These are phyloP conservation scores for Nidula microcarpa DNA, from an alignment of 768 basidiomycete genomes.

Conservation along the genomic window DNA sequence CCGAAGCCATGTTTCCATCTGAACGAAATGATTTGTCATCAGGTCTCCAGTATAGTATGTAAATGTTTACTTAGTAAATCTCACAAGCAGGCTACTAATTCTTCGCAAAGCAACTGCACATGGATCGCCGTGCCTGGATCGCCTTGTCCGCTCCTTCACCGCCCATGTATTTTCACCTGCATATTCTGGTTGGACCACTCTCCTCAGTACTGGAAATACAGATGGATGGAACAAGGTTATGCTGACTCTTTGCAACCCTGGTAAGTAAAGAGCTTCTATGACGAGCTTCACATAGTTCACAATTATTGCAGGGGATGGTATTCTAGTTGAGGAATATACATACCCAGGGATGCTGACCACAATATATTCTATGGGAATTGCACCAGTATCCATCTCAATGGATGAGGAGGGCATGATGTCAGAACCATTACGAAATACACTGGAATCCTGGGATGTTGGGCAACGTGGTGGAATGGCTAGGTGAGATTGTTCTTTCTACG, in stretches of 20 bases:
- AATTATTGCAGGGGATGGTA: no score
- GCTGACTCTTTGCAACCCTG: slow-evolving; percentile 63
- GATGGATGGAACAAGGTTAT: slow-evolving; percentile 64
- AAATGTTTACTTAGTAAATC: no score
- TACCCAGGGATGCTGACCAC: slow-evolving; percentile 54
- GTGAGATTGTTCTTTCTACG: slow-evolving; percentile 29
- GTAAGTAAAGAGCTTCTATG: no score
- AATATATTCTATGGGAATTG: slow-evolving; percentile 36
- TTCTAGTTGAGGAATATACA: slow-evolving; percentile 67
- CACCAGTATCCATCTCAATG: slow-evolving; percentile 56
- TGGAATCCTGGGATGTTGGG: slow-evolving; percentile 70
- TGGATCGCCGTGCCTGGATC: no score
- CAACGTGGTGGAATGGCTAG: slow-evolving; percentile 49
- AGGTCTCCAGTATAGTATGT: no score
- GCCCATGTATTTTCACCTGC: slow-evolving; percentile 59
- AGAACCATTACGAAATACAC: slow-evolving; percentile 51
- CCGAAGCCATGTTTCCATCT: no score
- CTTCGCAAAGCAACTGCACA: no score
- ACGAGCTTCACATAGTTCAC: no score
- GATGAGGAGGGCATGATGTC: slow-evolving; percentile 69
- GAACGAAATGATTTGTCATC: no score
- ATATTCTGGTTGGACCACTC: slow-evolving; percentile 54
- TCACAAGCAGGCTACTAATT: no score
- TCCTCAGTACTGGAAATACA: slow-evolving; percentile 70
- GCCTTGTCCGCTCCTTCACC: no score